Evolutionary conservation across 345 rosid genomes (phyloP), one percentile per base, ranked within the genome.

Genomic region (Citrus inodora): DNA sequence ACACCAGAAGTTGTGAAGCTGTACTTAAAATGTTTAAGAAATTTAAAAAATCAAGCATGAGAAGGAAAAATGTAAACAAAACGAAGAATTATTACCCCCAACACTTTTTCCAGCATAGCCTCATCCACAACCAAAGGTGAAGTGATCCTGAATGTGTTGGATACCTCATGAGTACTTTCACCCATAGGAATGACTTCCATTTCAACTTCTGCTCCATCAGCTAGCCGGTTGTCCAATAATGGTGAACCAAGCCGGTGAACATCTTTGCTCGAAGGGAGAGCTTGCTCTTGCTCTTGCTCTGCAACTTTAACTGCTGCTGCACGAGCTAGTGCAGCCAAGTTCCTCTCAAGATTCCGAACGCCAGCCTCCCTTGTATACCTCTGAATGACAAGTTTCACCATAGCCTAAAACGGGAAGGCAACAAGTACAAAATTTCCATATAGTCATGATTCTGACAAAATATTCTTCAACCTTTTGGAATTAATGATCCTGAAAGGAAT

Each of bases 291-390:
- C 81, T 94, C 98, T 78, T 89, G 92, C 81, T 94, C 98, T 28
- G 93, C 97, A 67, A 94, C 92, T 87, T 83, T 92, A 62, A 96
- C 97, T 70, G 98, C 99, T 65, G 98, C 98, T 79, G 98, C 98
- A 80, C 98, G 95, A 81, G 99, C 98, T 82, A 96, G 78, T 68
- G 99, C 97, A 85, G 98, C 97, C 87, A 96, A 83, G 76, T 89
- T 92, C 78, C 99, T 91, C 86, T 94, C 98, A 79, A 96, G 84
- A 83, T 84, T 92, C 67, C 99, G 88, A 67, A 96, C 98, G 37
- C 98, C 99, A 21, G 99, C 98, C 87, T 96, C 99, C 80, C 98
- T 91, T 78, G 99, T 96, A 88, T 96, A 96, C 80, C 97, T 87
- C 81, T 92, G 93, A 80, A 96, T 92, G 81, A 96, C 83, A 75